A percentile compares a stretch with the other conserved stretches of the same genome.
Evolutionary conservation across 2,329 filamentous ascomycete species (phyloP).

Genomic region (Alternaria sp.): DNA sequence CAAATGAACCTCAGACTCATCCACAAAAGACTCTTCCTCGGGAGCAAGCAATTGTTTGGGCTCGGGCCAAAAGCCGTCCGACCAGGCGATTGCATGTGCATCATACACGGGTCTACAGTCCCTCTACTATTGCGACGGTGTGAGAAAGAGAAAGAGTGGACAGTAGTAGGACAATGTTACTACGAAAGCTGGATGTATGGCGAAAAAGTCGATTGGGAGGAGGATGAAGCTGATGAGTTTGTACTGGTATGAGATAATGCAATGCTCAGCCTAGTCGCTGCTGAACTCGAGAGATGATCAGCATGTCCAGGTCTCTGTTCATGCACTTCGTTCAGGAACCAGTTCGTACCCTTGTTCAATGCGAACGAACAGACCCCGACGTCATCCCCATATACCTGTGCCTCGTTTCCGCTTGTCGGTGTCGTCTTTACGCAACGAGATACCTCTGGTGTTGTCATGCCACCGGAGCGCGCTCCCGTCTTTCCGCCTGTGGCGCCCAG

Average conservation of each 20-base stretch:
- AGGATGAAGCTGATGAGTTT: slow-evolving; percentile 8
- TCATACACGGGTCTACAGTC: slow-evolving; percentile 1
- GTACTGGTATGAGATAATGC: not conserved
- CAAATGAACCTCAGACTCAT: not conserved
- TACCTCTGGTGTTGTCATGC: not conserved
- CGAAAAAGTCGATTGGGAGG: slow-evolving; percentile 7
- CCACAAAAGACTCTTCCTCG: not conserved
- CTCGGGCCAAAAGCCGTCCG: not conserved
- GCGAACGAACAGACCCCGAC: not conserved
- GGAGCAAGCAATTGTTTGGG: not conserved
- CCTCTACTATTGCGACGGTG: slow-evolving; percentile 2
- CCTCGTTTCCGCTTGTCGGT: not conserved
- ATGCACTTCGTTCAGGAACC: not conserved
- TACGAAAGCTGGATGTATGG: slow-evolving; percentile 8
- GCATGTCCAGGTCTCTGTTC: not conserved
- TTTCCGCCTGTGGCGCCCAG: slow-evolving; percentile 8
- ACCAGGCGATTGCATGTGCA: slow-evolving; percentile 1
- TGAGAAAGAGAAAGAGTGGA: not conserved
- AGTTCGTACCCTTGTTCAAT: not conserved
- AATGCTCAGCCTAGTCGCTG: not conserved
- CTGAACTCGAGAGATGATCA: not conserved
- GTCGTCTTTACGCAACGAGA: not conserved
- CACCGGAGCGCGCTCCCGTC: slow-evolving; percentile 2
- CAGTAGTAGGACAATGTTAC: not conserved
- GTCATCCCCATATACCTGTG: not conserved